Percentiles rank a stretch among this genome's conserved stretches.
These are phyloP conservation scores for Gyromitra esculenta DNA, from an alignment of 2,329 filamentous ascomycete genomes.

Conservation along the genomic window DNA sequence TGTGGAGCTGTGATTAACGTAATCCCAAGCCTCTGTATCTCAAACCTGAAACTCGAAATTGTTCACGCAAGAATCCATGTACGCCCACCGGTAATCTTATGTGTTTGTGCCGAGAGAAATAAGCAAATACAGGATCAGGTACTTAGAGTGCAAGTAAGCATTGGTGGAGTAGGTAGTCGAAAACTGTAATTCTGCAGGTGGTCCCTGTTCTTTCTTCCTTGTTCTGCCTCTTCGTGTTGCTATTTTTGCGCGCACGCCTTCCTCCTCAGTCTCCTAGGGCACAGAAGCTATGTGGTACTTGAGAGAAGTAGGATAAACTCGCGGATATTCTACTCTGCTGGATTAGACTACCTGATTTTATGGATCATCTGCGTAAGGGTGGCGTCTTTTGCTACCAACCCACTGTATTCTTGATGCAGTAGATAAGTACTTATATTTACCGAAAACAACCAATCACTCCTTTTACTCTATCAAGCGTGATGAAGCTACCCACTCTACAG, in stretches of 20 bases:
- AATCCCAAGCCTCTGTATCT: constrained; percentile 22
- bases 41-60: constrained; percentile 26
- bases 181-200: not conserved
- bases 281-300: constrained; percentile 9
- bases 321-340: constrained; percentile 25
- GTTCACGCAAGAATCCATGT: constrained; percentile 29
- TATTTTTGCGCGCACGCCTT: constrained; percentile 18
- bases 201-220: not conserved
- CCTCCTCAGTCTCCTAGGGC: not conserved
- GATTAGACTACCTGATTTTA: constrained; percentile 7
- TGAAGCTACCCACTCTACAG: not conserved
- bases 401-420: not conserved
- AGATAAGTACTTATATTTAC: not conserved
- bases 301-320: constrained; percentile 17
- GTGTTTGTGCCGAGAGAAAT: constrained; percentile 24
- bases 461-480: not conserved
- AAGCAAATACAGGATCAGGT: constrained; percentile 5
- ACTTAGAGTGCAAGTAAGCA: constrained; percentile 32
- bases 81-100: constrained; percentile 14
- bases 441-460: constrained; percentile 16
- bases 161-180: not conserved
- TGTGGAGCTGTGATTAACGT: constrained; percentile 4
- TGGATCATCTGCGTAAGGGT: constrained; percentile 17
- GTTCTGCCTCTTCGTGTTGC: not conserved
- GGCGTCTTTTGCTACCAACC: constrained; percentile 5